These are phyloP conservation scores for Kluyveromyces lactis DNA, from an alignment of 805 yeast species.

Conservation along the genomic window DNA sequence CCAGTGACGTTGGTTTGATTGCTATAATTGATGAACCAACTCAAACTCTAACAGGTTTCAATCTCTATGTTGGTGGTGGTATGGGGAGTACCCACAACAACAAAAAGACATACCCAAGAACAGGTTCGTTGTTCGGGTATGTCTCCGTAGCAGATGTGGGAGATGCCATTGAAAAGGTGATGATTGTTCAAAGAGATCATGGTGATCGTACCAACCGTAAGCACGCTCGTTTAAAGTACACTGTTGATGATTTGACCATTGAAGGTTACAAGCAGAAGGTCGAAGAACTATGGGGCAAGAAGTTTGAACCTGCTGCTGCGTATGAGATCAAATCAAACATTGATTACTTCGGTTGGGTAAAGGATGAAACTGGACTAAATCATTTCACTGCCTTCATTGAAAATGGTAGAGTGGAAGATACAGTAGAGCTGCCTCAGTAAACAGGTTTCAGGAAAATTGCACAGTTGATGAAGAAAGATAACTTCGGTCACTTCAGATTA, in stretches of 20 bases:
- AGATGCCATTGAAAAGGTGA: conserved; percentile 78
- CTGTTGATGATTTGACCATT: conserved; percentile 89
- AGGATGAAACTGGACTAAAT: conserved; percentile 73
- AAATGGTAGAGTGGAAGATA: conserved; percentile 93
- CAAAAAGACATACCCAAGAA: conserved; percentile 91
- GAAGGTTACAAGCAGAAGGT: conserved; percentile 72
- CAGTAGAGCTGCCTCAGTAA: conserved; percentile 83
- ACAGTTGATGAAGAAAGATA: conserved; percentile 45
- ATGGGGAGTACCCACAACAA: conserved; percentile 98
- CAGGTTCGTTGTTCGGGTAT: conserved; percentile 83
- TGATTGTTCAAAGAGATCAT: conserved; percentile 88
- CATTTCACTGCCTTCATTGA: conserved; percentile 93
- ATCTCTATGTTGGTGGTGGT: conserved; percentile 93
- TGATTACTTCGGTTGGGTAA: conserved; percentile 90
- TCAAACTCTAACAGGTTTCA: conserved; percentile 65
- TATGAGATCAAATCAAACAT: conserved; percentile 79
- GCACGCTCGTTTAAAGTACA: conserved; percentile 95
- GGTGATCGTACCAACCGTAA: conserved; percentile 96
- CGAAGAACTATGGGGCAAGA: conserved; percentile 74
- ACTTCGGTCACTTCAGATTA: conserved; percentile 81
- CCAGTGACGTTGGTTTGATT: conserved; percentile 88
- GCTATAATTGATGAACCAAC: conserved; percentile 67
- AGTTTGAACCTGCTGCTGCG: conserved; percentile 60
- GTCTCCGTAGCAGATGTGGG: conserved; percentile 59
- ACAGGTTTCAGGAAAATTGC: conserved; percentile 79